Percentiles rank a stretch among this genome's conserved stretches.
phyloP scores from a whole-genome alignment of 106 monocot genomes.

The Dioscorea alata region DNA sequence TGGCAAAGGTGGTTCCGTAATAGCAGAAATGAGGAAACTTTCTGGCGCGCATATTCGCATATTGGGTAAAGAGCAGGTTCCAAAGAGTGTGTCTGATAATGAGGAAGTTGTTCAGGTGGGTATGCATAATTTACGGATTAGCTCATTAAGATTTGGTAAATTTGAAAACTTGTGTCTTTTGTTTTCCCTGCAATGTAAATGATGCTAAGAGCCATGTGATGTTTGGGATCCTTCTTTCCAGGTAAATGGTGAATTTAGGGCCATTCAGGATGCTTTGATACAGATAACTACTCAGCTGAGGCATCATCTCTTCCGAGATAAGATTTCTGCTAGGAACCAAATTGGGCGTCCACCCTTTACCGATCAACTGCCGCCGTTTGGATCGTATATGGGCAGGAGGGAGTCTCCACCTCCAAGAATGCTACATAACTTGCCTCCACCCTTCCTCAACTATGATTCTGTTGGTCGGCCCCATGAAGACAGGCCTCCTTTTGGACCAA shows the following conservation, averaged over 20 bases:
- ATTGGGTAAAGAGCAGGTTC: conserved; percentile 54
- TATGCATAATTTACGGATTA: neutral
- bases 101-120: conserved; percentile 80
- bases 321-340: conserved; percentile 28
- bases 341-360: conserved; percentile 36
- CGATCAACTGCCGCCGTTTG: conserved; percentile 53
- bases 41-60: conserved; percentile 81
- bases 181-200: no score
- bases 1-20: conserved; percentile 82
- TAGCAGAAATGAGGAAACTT: conserved; percentile 91
- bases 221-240: conserved; percentile 12
- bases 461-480: conserved; percentile 54
- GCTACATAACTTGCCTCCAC: conserved; percentile 32
- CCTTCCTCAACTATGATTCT: conserved; percentile 49
- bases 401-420: conserved; percentile 55
- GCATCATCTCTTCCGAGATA: conserved; percentile 80
- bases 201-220: neutral
- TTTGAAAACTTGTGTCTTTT: neutral
- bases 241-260: conserved; percentile 59
- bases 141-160: neutral
- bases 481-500: conserved; percentile 28
- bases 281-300: conserved; percentile 79
- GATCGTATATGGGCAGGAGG: conserved; percentile 51
- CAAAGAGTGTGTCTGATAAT: conserved; percentile 51
- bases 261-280: conserved; percentile 71